Evolutionary conservation across 257 asterid genomes (phyloP).

Genomic region (Ajuga chamaepitys): DNA sequence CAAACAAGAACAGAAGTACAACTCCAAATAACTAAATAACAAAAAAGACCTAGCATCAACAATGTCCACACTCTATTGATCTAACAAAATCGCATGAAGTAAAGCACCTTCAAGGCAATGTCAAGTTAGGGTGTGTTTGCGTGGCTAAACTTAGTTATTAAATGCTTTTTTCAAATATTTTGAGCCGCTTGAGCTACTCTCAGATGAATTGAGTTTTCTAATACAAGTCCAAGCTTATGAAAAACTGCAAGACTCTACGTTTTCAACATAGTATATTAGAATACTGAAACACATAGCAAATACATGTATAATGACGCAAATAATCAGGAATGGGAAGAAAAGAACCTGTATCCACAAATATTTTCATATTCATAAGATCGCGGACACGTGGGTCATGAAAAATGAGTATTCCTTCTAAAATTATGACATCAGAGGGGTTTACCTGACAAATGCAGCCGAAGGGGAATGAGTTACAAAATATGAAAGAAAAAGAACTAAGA

Average conservation of each 20-base stretch:
- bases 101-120: neutral
- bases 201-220: neutral
- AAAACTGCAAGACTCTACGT: neutral
- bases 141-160: neutral
- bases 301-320: conserved; percentile 1
- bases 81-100: conserved; percentile 1
- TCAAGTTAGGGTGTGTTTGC: neutral
- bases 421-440: conserved; percentile 95
- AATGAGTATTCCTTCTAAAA: conserved; percentile 94
- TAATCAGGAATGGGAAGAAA: conserved; percentile 14
- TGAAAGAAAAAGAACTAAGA: neutral
- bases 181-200: conserved; percentile 7
- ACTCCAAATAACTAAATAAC: neutral
- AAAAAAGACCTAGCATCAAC: neutral
- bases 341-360: conserved; percentile 96
- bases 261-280: neutral
- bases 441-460: conserved; percentile 48
- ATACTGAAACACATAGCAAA: neutral
- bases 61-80: neutral
- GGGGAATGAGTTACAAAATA: conserved; percentile 1
- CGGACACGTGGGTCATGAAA: conserved; percentile 91
- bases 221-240: neutral
- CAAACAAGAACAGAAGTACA: conserved; percentile 3
- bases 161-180: neutral
- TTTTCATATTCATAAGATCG: conserved; percentile 89